Evolutionary conservation across 805 yeast species (phyloP), one percentile per base, ranked within the genome.

Genomic region (Saccharomycopsis sp.): DNA sequence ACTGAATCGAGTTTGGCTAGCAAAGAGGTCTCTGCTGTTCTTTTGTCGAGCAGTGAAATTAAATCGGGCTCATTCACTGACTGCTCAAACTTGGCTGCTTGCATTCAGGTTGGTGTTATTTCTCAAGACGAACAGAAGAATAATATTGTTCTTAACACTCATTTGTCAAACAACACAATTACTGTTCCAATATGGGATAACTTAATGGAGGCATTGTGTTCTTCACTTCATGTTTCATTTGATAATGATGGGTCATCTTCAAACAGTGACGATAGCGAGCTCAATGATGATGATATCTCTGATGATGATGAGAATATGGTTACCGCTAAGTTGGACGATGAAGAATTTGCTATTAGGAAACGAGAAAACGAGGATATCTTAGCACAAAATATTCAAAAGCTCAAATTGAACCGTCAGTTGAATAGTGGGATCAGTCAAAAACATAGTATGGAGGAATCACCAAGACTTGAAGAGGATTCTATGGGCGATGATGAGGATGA

Each of bases 111-210:
- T n/a, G 47, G 47, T 8, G 29, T 35, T 6, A 26, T 8, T 9
- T 17, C 31, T 34, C 16, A 9, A 4, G 26, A n/a, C n/a, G 8
- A n/a, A 8, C 20, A 14, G 23, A 14, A 14, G 6, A 31, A 20
- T 20, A 31, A 31, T 20, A 14, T 31, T 14, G 19, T 7, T 13
- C n/a, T 11, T 17, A 20, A 17, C 23, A 24, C 43, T 6, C 32
- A 26, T 16, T 31, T 35, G 17, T n/a, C 34, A 3, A 41, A 49
- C 32, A 32, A 31, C 21, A 43, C 46, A 2, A 36, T 43, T n/a
- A 46, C 23, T 40, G 52, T 44, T 28, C 52, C 52, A 22, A 41
- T 49, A 20, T 49, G 52, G 52, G 52, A 49, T 34, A 49, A 47
- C 20, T 37, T 49, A 24, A 46, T 49, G 52, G 52, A 49, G 27